Base-by-base conservation (phyloP, 495 filamentous ascomycete species). In the Xylaria bambusicola region DNA sequence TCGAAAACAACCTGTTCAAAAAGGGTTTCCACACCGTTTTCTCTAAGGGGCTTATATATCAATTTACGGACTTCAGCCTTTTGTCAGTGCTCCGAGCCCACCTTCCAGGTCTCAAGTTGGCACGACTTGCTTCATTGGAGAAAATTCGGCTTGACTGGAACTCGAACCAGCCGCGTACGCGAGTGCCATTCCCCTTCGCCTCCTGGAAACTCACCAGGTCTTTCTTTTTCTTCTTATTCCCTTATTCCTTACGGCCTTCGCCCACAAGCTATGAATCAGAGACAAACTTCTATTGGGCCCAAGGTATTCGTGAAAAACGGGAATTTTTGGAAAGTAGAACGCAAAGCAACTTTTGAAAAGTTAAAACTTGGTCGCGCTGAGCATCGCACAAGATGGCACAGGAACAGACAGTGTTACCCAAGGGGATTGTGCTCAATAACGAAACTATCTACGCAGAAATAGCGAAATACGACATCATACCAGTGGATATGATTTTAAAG, bases 401-500 rank as follows among this genome's bases (percentile, higher is more conserved):
- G 41, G 49, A 60, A 31, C 49, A 52, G 40, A 71, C 73, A 68
- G 71, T 78, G 26, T 62, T 81, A 44, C 78, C 77, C 7, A 77
- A 74, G 70, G 76, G 80, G 52, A 71, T 83, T 48, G 67, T 83
- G 42, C 70, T 73, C 52, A 82, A 79, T 67, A 75, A 70, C 23
- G 56, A 62, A 12, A 62, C 74, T 42, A 70, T 80, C 29, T 78
- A 78, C 61, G 72, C 66, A 1, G 73, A 76, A 54, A 73, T 82
- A 49, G 78, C 77, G 53, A 75, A 76, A 63, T 79, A 79, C 70
- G 62, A 70, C 35, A 59, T 72, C 27, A 61, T 84, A 38, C 78
- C 80, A 35, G 63, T 73, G 21, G 79, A 77, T 54, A 75, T 80
- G 49, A 78, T 82, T 60, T 72, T 66, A 59, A 72, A 74, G 56